Base-by-base conservation (phyloP, 2,329 filamentous ascomycete genomes). In the Hypocrella siamensis region DNA sequence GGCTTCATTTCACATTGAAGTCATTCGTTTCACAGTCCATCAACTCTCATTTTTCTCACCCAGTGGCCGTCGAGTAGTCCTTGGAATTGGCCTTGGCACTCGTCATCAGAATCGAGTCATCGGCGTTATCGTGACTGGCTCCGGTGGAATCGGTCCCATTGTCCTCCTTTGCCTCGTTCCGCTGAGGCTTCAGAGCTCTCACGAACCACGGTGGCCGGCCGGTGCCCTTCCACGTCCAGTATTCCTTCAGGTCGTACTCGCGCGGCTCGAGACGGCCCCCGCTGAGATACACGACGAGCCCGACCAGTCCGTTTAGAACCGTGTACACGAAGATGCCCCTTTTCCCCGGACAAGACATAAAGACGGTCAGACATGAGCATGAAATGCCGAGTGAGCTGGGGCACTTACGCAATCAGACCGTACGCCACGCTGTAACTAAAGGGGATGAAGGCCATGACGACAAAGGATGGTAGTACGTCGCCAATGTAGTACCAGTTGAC, bases 371-470 rank as follows among this genome's bases (percentile, higher is more conserved):
- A n/a, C n/a, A n/a, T n/a, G n/a, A n/a, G n/a, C n/a, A n/a, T n/a
- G n/a, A n/a, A n/a, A n/a, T n/a, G n/a, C n/a, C n/a, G n/a, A n/a
- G n/a, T n/a, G n/a, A n/a, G n/a, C n/a, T n/a, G n/a, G n/a, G n/a
- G n/a, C 3, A 60, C 66, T 57, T 50, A 72, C 69, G 70, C 78
- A 42, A 84, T 81, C 18, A 85, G 66, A 14, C 79, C 79, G 40
- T 84, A 83, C 6, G 79, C 78, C 30, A 82, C 79, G 31, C 75
- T 80, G 62, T 83, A 85, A 40, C 73, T 82, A 48, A 84, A 81
- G 0, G 79, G 79, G 58, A 85, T 84, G 33, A 81, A 70, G 2
- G 71, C 70, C 42, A 84, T 71, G 4, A 79, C 81, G 19, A 84
- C 62, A 52, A 84, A 84, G 0, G 79, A 81, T 0, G 79, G 79